Conservation (phyloP, 768 basidiomycete genomes). For the Lactifluus volemus region DNA sequence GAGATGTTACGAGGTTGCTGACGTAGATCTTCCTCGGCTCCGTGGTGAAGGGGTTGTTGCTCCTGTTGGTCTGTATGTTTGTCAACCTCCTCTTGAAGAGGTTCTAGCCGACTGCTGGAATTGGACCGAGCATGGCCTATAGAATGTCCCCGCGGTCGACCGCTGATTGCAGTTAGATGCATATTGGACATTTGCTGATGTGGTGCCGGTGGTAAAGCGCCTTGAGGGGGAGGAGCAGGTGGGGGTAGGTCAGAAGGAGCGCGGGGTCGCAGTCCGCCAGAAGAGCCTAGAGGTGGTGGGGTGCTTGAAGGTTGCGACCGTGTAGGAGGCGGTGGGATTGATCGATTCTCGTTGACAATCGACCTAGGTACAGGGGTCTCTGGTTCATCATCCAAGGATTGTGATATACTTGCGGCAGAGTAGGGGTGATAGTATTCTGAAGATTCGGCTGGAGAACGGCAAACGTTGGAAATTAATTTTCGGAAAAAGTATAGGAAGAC, state of each 20-base stretch:
- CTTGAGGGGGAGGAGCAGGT: slow-evolving; percentile 53
- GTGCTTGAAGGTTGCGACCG: slow-evolving; percentile 21
- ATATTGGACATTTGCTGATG: slow-evolving; percentile 25
- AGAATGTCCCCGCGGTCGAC: slow-evolving; percentile 41
- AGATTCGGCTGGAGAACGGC: not conserved
- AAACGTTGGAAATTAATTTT: not conserved
- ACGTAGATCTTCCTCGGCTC: slow-evolving; percentile 26
- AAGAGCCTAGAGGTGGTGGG: slow-evolving; percentile 11
- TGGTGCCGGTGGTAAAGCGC: slow-evolving; percentile 54
- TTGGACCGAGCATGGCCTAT: slow-evolving; percentile 45
- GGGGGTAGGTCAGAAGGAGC: slow-evolving; percentile 57
- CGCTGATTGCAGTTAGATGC: slow-evolving; percentile 29
- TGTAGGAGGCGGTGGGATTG: slow-evolving; percentile 20
- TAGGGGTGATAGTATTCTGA: slow-evolving; percentile 21
- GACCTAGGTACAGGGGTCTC: slow-evolving; percentile 12
- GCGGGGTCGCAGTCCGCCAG: slow-evolving; percentile 33
- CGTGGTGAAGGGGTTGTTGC: slow-evolving; percentile 24
- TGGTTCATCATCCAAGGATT: slow-evolving; percentile 7
- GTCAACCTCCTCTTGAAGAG: slow-evolving; percentile 52
- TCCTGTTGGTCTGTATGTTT: slow-evolving; percentile 29
- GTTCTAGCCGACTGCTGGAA: slow-evolving; percentile 47
- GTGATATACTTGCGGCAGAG: slow-evolving; percentile 13
- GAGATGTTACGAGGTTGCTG: slow-evolving; percentile 14
- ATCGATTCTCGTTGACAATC: slow-evolving; percentile 10
- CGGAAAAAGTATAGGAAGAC: not conserved